Base-by-base conservation (phyloP, 2,329 filamentous ascomycete species). In the Rhinocladiella mackenziei region DNA sequence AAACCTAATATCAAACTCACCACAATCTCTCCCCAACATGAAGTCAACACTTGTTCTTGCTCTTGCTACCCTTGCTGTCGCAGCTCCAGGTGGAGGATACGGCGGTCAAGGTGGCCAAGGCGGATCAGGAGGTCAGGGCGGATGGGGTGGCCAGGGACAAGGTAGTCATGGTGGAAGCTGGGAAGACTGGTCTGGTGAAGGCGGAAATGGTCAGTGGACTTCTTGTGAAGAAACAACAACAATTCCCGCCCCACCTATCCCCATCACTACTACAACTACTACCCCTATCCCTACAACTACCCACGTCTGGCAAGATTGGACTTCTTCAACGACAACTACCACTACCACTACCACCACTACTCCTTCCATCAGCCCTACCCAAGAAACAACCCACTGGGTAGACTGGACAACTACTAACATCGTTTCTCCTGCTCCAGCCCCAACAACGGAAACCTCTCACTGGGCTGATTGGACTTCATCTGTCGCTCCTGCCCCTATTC, bases 1-100 rank as follows among this genome's bases (percentile, higher is more conserved):
- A 5, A 19, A 35, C 13, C n/a, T 45, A 43, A 35, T 42, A 34
- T 36, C 38, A 37, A 22, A 28, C n/a, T n/a, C n/a, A n/a, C n/a
- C n/a, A 29, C 23, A 37, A 46, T 19, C 19, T 14, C 18, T 20
- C 37, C 13, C 35, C 50, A 56, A 25, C 20, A 57, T 57, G 55
- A 49, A 49, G 38, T 42, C 53, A 15, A 31, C 50, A 28, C 22
- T 56, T 33, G 25, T 54, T 28, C 44, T 54, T 10, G 53, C 50
- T 25, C 41, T 55, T 22, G 53, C 49, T 4, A 30, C 53, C 13
- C 18, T 57, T 26, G 51, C 43, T 28, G 47, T 50, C 43, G 55
- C 55, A 18, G 39, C 48, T 25, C 53, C 55, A 33, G 48, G 36
- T 15, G 41, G 44, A 20, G 45, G 43, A 15, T 34, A 20, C 15